Percentiles rank a stretch among this genome's conserved stretches.
These are phyloP conservation scores for Chaetomiaceae sp. DNA, from an alignment of 2,329 filamentous ascomycete genomes.

Conservation along the genomic window DNA sequence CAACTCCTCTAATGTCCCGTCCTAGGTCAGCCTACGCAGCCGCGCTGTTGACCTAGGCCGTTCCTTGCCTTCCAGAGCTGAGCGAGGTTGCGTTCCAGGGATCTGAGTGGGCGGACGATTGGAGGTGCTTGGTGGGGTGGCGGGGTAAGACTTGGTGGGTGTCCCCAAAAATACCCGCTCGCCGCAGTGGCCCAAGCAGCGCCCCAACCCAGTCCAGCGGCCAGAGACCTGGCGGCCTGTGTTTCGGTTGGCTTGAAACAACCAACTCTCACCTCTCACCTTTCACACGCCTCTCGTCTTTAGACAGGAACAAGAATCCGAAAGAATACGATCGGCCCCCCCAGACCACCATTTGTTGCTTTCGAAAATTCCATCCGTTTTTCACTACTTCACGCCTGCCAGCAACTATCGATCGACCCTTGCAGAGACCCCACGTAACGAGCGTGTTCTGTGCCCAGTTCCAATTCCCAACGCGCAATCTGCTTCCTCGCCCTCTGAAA, in stretches of 20 bases:
- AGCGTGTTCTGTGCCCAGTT: too few relatives aligned
- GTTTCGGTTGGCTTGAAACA: slow-evolving; percentile 16
- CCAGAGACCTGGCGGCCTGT: slow-evolving; percentile 9
- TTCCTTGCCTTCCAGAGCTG: too few relatives aligned
- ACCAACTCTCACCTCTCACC: too few relatives aligned
- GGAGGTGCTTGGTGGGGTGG: neutral
- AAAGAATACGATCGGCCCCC: neutral
- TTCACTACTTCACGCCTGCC: too few relatives aligned
- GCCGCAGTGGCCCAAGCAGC: neutral
- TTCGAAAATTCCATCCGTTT: neutral
- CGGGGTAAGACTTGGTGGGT: neutral
- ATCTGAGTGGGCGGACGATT: too few relatives aligned
- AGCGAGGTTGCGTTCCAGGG: too few relatives aligned
- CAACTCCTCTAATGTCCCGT: too few relatives aligned
- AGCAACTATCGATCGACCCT: neutral
- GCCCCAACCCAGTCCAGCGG: neutral
- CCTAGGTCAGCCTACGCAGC: too few relatives aligned
- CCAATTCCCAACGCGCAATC: too few relatives aligned
- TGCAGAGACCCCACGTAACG: too few relatives aligned
- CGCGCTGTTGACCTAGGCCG: too few relatives aligned
- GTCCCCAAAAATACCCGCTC: neutral
- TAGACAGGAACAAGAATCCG: neutral
- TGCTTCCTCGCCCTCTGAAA: too few relatives aligned
- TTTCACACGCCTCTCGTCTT: neutral
- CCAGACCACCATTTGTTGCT: neutral